Evolutionary conservation across 306 rosid species (phyloP).

Genomic region (Cucumis melo): DNA sequence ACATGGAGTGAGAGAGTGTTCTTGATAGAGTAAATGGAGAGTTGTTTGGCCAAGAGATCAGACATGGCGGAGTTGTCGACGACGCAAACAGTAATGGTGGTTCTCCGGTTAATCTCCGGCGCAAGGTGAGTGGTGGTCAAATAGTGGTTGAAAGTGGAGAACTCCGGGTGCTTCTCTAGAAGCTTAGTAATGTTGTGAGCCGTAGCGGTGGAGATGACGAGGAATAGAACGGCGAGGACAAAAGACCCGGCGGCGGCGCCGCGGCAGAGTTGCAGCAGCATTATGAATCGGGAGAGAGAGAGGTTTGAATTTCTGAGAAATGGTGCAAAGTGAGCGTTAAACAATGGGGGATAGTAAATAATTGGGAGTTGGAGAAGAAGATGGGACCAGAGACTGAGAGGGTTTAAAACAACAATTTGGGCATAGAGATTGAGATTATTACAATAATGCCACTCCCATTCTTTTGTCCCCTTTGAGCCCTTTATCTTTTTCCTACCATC

Average conservation of each 20-base stretch:
- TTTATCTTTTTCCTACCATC: not conserved
- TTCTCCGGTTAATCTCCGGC: conserved; percentile 44
- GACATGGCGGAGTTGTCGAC: conserved; percentile 76
- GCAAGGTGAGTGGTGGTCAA: conserved; percentile 64
- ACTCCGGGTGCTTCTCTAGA: conserved; percentile 51
- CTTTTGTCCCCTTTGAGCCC: not conserved
- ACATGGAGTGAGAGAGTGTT: conserved; percentile 88
- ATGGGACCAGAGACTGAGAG: not conserved
- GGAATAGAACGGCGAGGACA: not conserved
- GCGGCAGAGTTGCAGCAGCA: not conserved
- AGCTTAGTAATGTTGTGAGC: conserved; percentile 13
- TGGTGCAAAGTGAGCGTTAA: not conserved
- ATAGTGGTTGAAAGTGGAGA: conserved; percentile 78
- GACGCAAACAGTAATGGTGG: conserved; percentile 75
- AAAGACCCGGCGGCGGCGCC: not conserved
- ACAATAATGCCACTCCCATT: not conserved
- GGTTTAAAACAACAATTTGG: not conserved
- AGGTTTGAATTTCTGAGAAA: not conserved
- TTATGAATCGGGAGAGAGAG: not conserved
- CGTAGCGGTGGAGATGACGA: not conserved
- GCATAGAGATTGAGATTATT: not conserved
- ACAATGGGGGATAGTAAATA: not conserved
- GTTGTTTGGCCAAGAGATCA: conserved; percentile 36
- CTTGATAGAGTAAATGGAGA: conserved; percentile 45
- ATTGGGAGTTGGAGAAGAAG: not conserved